A percentile compares a stretch with the other conserved stretches of the same genome.
phyloP scores from a whole-genome alignment of 352 stramenopile species.

The Poterioochromonas sp. region DNA sequence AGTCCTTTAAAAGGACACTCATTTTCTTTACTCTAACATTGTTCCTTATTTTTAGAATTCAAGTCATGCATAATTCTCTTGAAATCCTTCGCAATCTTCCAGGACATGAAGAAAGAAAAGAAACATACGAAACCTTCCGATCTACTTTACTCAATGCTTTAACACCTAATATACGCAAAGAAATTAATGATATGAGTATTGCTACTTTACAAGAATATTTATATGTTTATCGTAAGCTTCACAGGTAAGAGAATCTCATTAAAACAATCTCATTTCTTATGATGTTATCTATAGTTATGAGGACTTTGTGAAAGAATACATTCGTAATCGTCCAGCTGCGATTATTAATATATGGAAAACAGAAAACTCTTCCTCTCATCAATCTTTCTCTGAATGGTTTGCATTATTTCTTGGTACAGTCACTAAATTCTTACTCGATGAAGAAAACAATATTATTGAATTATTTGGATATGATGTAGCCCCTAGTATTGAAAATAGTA shows the following conservation, averaged over 20 bases:
- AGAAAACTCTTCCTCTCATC: neutral
- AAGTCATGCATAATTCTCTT: slow-evolving; percentile 18
- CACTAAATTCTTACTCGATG: neutral
- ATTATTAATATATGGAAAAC: neutral
- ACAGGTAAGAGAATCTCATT: neutral
- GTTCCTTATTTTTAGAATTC: neutral
- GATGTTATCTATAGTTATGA: neutral
- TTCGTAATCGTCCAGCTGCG: neutral
- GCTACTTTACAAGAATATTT: slow-evolving; percentile 15
- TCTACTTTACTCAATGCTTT: neutral
- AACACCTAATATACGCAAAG: neutral
- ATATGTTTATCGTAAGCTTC: neutral
- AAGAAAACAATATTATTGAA: neutral
- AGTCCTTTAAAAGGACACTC: too few species aligned
- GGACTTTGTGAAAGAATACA: neutral
- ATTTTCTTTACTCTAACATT: too few species aligned
- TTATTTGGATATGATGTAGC: neutral
- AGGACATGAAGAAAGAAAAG: slow-evolving; percentile 27
- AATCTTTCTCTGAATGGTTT: slow-evolving; percentile 1
- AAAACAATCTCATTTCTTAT: neutral
- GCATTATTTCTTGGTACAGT: slow-evolving; percentile 4
- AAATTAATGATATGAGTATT: neutral
- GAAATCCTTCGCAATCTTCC: slow-evolving; percentile 21
- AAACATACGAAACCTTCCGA: neutral
- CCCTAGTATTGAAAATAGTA: neutral